Evolutionary conservation across 495 filamentous ascomycete genomes (phyloP).

Genomic region (Annulohypoxylon moriforme): DNA sequence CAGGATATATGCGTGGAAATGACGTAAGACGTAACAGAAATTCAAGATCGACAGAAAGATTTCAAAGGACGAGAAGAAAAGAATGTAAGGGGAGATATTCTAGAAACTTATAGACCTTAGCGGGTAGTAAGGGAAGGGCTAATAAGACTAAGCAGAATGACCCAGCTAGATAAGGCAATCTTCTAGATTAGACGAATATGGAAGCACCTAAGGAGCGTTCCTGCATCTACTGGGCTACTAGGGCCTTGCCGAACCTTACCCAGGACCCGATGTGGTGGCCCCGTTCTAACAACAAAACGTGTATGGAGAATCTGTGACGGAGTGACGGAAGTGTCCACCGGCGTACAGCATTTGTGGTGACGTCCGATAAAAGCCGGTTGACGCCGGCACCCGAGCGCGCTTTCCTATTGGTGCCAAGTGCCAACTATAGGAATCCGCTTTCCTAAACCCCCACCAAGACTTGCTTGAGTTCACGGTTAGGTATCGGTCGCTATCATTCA

Average conservation of each 20-base stretch:
- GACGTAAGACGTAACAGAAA: constrained; percentile 14
- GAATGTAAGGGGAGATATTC: neutral
- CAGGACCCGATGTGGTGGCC: constrained; percentile 10
- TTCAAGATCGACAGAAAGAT: neutral
- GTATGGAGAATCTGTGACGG: constrained; percentile 12
- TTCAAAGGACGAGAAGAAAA: neutral
- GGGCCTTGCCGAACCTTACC: constrained; percentile 6
- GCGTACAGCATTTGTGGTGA: constrained; percentile 26
- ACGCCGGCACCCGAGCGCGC: constrained; percentile 34
- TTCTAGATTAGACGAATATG: constrained; percentile 31
- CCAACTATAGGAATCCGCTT: neutral
- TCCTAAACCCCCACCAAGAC: constrained; percentile 7
- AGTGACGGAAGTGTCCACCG: constrained; percentile 35
- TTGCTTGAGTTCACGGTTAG: neutral
- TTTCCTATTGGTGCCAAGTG: constrained; percentile 30
- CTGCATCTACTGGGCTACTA: constrained; percentile 26
- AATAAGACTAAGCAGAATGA: constrained; percentile 10
- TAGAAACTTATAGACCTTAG: constrained; percentile 4
- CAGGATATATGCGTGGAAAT: constrained; percentile 6
- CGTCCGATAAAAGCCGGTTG: constrained; percentile 38
- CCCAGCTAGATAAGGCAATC: constrained; percentile 37
- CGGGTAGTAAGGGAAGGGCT: constrained; percentile 3
- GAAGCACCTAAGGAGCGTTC: constrained; percentile 16
- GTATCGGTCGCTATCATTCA: neutral
- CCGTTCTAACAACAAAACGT: constrained; percentile 5